Conservation (phyloP, 192 early-diverging fungal genomes). For the Anaeromyces robustus region DNA sequence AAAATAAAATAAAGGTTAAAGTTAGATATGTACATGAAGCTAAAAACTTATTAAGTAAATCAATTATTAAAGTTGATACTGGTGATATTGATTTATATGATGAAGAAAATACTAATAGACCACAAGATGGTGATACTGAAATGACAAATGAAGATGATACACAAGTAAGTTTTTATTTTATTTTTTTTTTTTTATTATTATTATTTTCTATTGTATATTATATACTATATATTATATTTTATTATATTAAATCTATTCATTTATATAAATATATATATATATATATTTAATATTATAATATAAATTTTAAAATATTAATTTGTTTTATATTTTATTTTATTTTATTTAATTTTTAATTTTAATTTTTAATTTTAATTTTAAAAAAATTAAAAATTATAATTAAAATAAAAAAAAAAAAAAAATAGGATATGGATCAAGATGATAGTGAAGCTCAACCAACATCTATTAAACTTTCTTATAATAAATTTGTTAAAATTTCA, state of each 20-base stretch:
- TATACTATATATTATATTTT: too few species aligned
- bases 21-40: conserved; percentile 70
- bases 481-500: neutral
- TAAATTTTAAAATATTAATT: too few species aligned
- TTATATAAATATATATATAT: too few species aligned
- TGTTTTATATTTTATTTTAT: too few species aligned
- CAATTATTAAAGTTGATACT: conserved; percentile 74
- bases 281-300: too few species aligned
- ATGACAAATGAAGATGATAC: conserved; percentile 12
- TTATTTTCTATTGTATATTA: too few species aligned
- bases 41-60: conserved; percentile 62
- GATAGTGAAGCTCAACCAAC: neutral
- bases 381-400: too few species aligned
- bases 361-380: too few species aligned
- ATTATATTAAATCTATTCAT: too few species aligned
- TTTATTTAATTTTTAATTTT: too few species aligned
- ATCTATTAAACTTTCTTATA: neutral
- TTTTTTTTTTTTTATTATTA: too few species aligned
- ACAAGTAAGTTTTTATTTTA: conserved; percentile 2
- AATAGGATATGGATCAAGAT: neutral
- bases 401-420: too few species aligned
- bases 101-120: conserved; percentile 7
- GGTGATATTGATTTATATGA: conserved; percentile 55
- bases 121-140: conserved; percentile 10
- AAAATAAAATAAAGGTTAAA: conserved; percentile 26